phyloP scores from a whole-genome alignment of 495 filamentous ascomycete genomes.

The Trichoderma virens region DNA sequence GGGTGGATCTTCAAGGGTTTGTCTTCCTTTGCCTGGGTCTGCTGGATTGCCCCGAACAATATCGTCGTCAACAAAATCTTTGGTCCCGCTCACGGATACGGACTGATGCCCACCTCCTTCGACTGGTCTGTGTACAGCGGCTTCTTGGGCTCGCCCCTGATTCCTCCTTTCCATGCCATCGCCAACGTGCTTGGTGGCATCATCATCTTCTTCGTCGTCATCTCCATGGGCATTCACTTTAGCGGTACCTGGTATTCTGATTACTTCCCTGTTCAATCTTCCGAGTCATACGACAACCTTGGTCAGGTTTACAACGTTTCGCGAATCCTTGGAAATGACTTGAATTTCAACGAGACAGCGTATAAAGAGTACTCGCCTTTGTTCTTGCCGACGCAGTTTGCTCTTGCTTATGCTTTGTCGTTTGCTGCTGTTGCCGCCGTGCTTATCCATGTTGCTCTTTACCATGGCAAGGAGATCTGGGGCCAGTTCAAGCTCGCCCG shows the following conservation, averaged over 20 bases:
- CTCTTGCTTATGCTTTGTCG: constrained; percentile 56
- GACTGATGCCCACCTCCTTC: constrained; percentile 48
- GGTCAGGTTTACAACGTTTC: constrained; percentile 49
- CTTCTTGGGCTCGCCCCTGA: constrained; percentile 59
- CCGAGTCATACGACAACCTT: constrained; percentile 53
- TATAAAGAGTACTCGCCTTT: constrained; percentile 55
- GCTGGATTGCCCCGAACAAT: constrained; percentile 55
- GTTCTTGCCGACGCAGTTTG: constrained; percentile 54
- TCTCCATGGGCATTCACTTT: constrained; percentile 52
- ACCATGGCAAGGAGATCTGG: constrained; percentile 56
- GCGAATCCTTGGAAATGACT: constrained; percentile 37
- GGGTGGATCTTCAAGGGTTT: constrained; percentile 52
- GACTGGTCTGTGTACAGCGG: constrained; percentile 61
- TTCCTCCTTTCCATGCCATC: constrained; percentile 60
- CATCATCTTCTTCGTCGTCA: constrained; percentile 43
- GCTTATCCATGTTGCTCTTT: constrained; percentile 53
- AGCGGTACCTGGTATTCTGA: constrained; percentile 56
- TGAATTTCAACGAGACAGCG: constrained; percentile 42
- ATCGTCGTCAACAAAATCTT: constrained; percentile 64
- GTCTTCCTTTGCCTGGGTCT: constrained; percentile 53
- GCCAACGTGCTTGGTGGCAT: constrained; percentile 52
- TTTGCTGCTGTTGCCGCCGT: constrained; percentile 63
- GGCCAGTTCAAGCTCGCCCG: constrained; percentile 40
- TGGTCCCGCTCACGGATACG: constrained; percentile 55
- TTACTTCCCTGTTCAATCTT: constrained; percentile 49